Evolutionary conservation across 1,139 yeast species (phyloP), one percentile per base, ranked within the genome.

Genomic region (Diutina rugosa): DNA sequence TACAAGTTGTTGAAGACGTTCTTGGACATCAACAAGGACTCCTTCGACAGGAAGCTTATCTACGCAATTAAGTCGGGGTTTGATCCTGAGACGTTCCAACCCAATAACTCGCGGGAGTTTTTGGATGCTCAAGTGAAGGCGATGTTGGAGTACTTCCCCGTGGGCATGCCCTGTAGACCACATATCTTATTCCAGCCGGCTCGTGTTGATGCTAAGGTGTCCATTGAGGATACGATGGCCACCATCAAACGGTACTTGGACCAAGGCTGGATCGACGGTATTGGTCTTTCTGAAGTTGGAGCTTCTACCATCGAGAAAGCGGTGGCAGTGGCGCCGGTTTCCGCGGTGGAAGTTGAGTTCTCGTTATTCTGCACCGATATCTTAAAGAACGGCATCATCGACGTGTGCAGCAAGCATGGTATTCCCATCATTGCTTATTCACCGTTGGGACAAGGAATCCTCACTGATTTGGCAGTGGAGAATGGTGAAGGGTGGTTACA

Each of bases 351-450:
- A 69, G 76, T 86, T 55, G 96, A 90, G 69, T 76, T 84, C 59
- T 87, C 95, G 2, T 64, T 89, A 60, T 79, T 84, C 69, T 69
- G 83, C 16, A 77, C 79, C 55, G 87, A 85, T 48, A 77, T 84
- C 44, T 65, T 81, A 48, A 60, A 69, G 9, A 81, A 85, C 63
- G 95, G 91, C 1, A 76, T 85, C 26, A 78, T 84, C 59, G 77
- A 74, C 16, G 84, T 82, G 59, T 72, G 79, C 47, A 65, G 76
- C n/a, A 62, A 65, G 55, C 64, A 65, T 46, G 73, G 72, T n/a
- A 77, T 89, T 57, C 86, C 93, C 9, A 72, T 87, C 46, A 71
- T 87, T 59, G 89, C 91, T 38, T 89, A 90, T 69, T 85, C 95
- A 30, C 96, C 96, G 51, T 74, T 90, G 59, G 84, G 90, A n/a